Evolutionary conservation across 495 filamentous ascomycete species (phyloP), one percentile per base, ranked within the genome.

Genomic region (Penicillium odoratum): DNA sequence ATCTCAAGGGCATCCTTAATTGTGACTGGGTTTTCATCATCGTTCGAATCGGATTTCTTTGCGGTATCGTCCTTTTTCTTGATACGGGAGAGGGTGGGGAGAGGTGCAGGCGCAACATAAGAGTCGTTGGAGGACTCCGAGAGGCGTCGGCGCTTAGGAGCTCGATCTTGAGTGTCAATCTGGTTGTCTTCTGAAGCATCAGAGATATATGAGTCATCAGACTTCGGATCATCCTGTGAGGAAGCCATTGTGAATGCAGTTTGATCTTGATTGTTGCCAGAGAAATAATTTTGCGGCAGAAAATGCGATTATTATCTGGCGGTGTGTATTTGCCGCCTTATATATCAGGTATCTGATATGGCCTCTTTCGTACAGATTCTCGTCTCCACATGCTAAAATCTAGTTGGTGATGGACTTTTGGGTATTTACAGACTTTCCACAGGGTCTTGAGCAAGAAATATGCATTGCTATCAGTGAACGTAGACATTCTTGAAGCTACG

Each of bases 1-100:
- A 77, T 74, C 33, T 75, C 75, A 25, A 78, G 67, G 8, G 77
- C 77, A 71, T 78, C 75, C 48, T 58, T 58, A 40, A 75, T 79
- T n/a, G 68, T 61, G 0, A 77, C 72, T 7, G 77, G 77, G 21
- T 73, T 68, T 13, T 73, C 66, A 10, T 70, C 66, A 3, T 65
- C 63, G 5, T 58, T 47, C 5, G 53, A 5, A 5, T 60, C 58
- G 51, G 66, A 46, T 30, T 66, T 65, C 25, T 69, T 61, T 7
- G 44, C 21, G 21, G 21, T 59, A 38, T 72, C 62, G 30, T 66
- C 66, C 51, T 78, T 79, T 63, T 74, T 76, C 59, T 75, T 79
- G 44, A 79, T 78, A 53, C 77, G 74, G 29, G 77, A 77, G 55
- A 77, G 60, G 7, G 72, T 67, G 56, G 75, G 71, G 55, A 79